Base-by-base conservation (phyloP, 2,329 filamentous ascomycete species). In the Aspergillus sp. region DNA sequence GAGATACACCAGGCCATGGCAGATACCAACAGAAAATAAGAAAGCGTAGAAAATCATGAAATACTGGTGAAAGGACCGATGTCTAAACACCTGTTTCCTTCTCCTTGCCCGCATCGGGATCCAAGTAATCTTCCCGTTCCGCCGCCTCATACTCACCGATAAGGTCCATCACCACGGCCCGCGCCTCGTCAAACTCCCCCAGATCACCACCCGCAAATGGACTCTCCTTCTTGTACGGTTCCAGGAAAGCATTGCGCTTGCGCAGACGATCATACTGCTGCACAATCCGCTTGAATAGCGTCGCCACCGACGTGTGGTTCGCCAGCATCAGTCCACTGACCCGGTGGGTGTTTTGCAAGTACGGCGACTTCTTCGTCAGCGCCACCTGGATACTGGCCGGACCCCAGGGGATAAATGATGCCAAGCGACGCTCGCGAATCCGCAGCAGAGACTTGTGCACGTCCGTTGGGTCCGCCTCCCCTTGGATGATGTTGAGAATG, bases 401-500 rank as follows among this genome's bases (percentile, higher is more conserved):
- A 0, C 93, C 93, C 93, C 93, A 98, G 7, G 94, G 93, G 53
- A 98, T 98, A 63, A 98, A 98, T 0, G 88, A 94, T 7, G 93
- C 94, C 45, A 98, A 78, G 49, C 88, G 83, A 43, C 93, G 85
- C 74, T 98, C 93, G 43, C 93, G 85, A 62, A 98, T 98, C 54
- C 93, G 87, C 48, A 98, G 81, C 48, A 98, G 75, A 54, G 91
- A 97, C 79, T 98, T 98, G 75, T 98, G 93, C 47, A 98, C 81
- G 69, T 98, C 94, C 3, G 91, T 97, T 6, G 93, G 91, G 64
- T 98, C 94, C 35, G 94, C 93, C 68, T 98, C 93, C 61, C 93
- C 93, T 74, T 97, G 93, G 59, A 98, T 98, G 60, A 98, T 95
- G 69, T 98, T 97, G 52, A 98, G 76, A 57, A 98, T 97, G 42